Percentiles rank a stretch among this genome's conserved stretches.
phyloP scores from a whole-genome alignment of 495 filamentous ascomycete species.

The Penicillium canariense region DNA sequence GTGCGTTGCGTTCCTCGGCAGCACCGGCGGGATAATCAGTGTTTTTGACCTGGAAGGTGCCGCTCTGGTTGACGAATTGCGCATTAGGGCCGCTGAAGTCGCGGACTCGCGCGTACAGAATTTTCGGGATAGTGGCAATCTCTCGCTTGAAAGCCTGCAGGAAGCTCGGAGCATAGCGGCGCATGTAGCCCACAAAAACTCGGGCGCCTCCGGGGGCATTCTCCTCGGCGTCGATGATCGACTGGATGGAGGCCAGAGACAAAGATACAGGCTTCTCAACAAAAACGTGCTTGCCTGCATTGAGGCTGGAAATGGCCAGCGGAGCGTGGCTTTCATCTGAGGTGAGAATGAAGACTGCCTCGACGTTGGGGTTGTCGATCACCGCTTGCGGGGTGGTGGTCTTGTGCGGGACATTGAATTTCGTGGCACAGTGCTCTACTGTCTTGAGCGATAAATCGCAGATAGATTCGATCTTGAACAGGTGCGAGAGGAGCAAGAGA shows the following conservation, averaged over 20 bases:
- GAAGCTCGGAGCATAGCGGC: conserved; percentile 49
- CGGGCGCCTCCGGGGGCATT: conserved; percentile 24
- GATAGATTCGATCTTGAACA: conserved; percentile 36
- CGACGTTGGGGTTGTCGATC: conserved; percentile 33
- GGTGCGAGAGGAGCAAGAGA: conserved; percentile 35
- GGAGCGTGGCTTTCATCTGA: conserved; percentile 44
- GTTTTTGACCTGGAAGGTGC: conserved; percentile 41
- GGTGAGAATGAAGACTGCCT: conserved; percentile 44
- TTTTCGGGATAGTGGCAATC: conserved; percentile 33
- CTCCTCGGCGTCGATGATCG: conserved; percentile 37
- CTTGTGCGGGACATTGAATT: conserved; percentile 21
- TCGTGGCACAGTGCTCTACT: conserved; percentile 27
- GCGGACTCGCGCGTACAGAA: conserved; percentile 45
- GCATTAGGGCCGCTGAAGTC: conserved; percentile 50
- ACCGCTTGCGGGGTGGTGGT: conserved; percentile 28
- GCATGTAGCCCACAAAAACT: conserved; percentile 53
- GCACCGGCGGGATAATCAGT: conserved; percentile 28
- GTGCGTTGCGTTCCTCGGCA: conserved; percentile 16
- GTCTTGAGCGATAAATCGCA: conserved; percentile 41
- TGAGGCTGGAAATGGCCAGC: conserved; percentile 33
- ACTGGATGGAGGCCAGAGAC: conserved; percentile 25
- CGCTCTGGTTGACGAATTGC: conserved; percentile 46
- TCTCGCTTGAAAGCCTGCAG: conserved; percentile 39
- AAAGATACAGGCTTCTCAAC: conserved; percentile 53
- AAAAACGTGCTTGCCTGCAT: conserved; percentile 42